Evolutionary conservation across 768 basidiomycete genomes (phyloP).

Genomic region (Leccinellum albellum): DNA sequence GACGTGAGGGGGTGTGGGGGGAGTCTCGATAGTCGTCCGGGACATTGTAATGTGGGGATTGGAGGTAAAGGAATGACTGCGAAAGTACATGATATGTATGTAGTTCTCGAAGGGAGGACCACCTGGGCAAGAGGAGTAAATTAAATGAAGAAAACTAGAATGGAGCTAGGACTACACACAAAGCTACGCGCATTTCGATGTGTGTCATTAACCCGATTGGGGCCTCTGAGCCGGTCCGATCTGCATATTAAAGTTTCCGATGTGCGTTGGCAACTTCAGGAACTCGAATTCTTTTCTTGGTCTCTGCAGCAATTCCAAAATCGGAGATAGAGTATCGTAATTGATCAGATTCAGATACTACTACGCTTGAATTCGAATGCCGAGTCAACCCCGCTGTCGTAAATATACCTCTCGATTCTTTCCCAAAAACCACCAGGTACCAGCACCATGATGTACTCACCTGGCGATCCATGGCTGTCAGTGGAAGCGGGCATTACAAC

Average conservation of each 20-base stretch:
- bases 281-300: background rate
- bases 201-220: background rate
- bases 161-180: background rate
- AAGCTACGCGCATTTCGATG: background rate
- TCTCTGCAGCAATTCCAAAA: background rate
- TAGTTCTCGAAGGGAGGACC: slow-evolving; percentile 5
- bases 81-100: background rate
- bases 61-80: background rate
- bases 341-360: background rate
- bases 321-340: background rate
- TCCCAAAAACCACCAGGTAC: background rate
- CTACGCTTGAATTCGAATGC: background rate
- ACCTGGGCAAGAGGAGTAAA: background rate
- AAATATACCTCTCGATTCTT: background rate
- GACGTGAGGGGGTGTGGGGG: background rate
- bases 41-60: background rate
- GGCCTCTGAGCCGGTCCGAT: background rate
- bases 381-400: background rate
- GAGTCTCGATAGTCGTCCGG: background rate
- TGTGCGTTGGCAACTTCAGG: background rate
- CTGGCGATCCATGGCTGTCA: background rate
- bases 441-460: background rate
- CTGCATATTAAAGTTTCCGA: background rate
- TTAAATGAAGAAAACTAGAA: background rate
- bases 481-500: background rate